Conservation (phyloP, 306 rosid species). For the Psophocarpus tetragonolobus region DNA sequence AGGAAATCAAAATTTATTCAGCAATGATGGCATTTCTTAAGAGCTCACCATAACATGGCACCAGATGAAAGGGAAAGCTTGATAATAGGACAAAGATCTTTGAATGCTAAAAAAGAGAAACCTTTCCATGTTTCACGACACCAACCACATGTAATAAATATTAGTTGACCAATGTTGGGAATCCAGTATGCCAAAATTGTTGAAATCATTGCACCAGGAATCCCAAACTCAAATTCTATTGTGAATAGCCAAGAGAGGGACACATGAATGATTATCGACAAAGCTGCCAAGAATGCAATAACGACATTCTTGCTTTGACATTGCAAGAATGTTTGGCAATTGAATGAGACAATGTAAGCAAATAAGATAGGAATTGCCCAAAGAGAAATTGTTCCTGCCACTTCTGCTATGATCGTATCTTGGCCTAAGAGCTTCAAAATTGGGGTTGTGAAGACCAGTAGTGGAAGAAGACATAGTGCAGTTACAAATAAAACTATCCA, state of each 20-base stretch:
- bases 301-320: slow-evolving; percentile 55
- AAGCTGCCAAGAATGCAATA: slow-evolving; percentile 45
- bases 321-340: slow-evolving; percentile 50
- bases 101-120: slow-evolving; percentile 47
- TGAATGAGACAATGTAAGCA: slow-evolving; percentile 39
- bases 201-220: slow-evolving; percentile 48
- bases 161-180: slow-evolving; percentile 42
- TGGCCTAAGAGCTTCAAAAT: slow-evolving; percentile 37
- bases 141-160: slow-evolving; percentile 53
- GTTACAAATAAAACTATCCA: slow-evolving; percentile 39
- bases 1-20: background rate
- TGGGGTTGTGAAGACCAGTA: slow-evolving; percentile 47
- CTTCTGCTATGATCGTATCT: slow-evolving; percentile 28
- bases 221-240: slow-evolving; percentile 23
- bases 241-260: slow-evolving; percentile 48
- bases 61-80: slow-evolving; percentile 60
- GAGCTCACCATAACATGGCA: slow-evolving; percentile 51
- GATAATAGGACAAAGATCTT: slow-evolving; percentile 54
- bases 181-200: slow-evolving; percentile 42
- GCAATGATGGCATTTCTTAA: background rate
- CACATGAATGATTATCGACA: slow-evolving; percentile 31
- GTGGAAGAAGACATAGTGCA: slow-evolving; percentile 36
- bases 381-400: slow-evolving; percentile 38
- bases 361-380: slow-evolving; percentile 38
- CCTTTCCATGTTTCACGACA: slow-evolving; percentile 52